phyloP scores from a whole-genome alignment of 305 asterid species.

The Rubia balearica region DNA sequence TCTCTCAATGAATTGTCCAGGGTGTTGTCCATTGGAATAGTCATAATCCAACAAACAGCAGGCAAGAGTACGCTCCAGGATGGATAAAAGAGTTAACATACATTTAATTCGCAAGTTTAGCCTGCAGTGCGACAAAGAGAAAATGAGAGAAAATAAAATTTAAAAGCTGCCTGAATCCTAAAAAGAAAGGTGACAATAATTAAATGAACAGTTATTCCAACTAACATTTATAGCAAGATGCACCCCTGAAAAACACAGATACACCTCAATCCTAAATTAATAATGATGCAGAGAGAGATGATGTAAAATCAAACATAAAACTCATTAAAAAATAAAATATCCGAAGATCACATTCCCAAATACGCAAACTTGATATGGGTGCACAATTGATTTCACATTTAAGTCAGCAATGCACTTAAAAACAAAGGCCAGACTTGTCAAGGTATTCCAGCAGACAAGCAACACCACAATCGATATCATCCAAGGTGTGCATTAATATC shows the following conservation, averaged over 20 bases:
- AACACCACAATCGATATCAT: too few relatives aligned
- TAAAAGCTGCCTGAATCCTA: neutral
- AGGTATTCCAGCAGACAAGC: neutral
- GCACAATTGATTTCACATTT: neutral
- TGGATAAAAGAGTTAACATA: conserved; percentile 16
- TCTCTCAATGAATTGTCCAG: conserved; percentile 43
- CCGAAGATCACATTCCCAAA: neutral
- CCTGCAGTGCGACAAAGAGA: conserved; percentile 16
- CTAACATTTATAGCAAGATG: neutral
- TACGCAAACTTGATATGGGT: neutral
- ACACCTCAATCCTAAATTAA: neutral
- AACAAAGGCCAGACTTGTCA: neutral
- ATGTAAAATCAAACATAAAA: neutral
- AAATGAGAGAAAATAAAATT: neutral
- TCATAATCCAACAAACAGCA: conserved; percentile 55
- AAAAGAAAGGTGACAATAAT: neutral
- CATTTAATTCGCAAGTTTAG: conserved; percentile 22
- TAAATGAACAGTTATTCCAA: neutral
- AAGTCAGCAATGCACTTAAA: neutral
- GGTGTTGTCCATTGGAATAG: conserved; percentile 60
- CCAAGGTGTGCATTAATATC: neutral
- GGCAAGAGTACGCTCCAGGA: conserved; percentile 18
- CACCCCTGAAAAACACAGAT: neutral
- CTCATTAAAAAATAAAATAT: neutral
- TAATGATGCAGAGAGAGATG: neutral